Base-by-base conservation (phyloP, 345 rosid genomes). In the Eutrema yunnanense region DNA sequence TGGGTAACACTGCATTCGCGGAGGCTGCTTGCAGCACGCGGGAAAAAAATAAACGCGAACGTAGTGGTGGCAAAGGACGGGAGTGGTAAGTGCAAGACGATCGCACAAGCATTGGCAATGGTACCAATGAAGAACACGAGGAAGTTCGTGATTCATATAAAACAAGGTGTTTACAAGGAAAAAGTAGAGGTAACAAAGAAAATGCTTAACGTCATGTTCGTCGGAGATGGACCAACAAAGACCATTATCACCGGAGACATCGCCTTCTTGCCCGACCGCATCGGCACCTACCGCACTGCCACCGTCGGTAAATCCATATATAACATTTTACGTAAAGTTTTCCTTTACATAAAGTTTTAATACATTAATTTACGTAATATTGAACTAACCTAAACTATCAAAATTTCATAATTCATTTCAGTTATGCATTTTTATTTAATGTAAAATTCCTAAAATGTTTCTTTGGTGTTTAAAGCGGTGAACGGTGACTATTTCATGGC, bases 191-290 rank as follows among this genome's bases (percentile, higher is more conserved):
- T 89, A 11, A 22, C 69, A 9, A 84, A 69, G 67, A 12, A 49
- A 12, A 72, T 79, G 86, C 46, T 16, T 7, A 32, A 87, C 38
- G 81, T 94, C 7, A 64, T 86, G 85, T 78, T 94, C 58, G 55
- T 90, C 4, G 97, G 98, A 2, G 98, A 94, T 7, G 98, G 97
- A 7, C 79, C 92, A 12, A 76, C 85, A 1, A 86, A 82, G 75
- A 90, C 96, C 1, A 82, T 63, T 57, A 86, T 94, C 78, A 83
- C 88, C 3, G 95, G 95, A 33, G 69, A 59, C 62, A 27, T 72
- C 12, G 89, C 79, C 75, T 84, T 38, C 12, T 84, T 81, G 40
- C 80, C 76, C 0, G 84, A 93, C 19, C 76, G 44, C 8, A n/a
- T 72, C 27, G 71, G 73, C 41, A 86, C 97, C 13, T 82, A 51